phyloP scores from a whole-genome alignment of 352 stramenopile species.

The Phytophthora sp. region DNA sequence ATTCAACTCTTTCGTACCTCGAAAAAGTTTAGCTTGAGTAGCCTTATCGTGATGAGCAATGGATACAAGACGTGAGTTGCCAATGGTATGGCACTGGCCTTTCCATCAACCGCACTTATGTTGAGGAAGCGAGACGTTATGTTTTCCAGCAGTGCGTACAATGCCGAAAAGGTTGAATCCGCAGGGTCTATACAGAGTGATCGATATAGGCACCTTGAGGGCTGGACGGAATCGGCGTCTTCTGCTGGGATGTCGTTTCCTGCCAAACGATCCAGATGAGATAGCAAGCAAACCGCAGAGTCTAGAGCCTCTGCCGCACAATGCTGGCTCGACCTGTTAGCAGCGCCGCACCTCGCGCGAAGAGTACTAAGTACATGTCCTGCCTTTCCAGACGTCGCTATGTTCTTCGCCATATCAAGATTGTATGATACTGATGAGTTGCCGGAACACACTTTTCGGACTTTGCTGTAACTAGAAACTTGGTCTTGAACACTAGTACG shows the following conservation, averaged over 20 bases:
- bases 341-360: conserved; percentile 48
- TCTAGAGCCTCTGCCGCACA: conserved; percentile 60
- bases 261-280: conserved; percentile 80
- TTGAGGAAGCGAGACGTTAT: conserved; percentile 42
- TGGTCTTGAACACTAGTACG: conserved; percentile 37
- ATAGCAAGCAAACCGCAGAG: conserved; percentile 74
- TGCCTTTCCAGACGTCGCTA: conserved; percentile 64
- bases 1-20: conserved; percentile 56
- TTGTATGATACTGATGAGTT: conserved; percentile 50
- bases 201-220: conserved; percentile 78
- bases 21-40: conserved; percentile 90
- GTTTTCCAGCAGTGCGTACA: conserved; percentile 60
- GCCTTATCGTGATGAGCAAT: conserved; percentile 67
- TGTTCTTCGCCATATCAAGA: conserved; percentile 51
- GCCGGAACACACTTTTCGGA: conserved; percentile 41
- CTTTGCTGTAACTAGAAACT: conserved; percentile 22
- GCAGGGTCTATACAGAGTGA: conserved; percentile 85
- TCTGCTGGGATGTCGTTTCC: conserved; percentile 77
- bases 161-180: conserved; percentile 68
- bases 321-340: conserved; percentile 43
- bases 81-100: conserved; percentile 15
- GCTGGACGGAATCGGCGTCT: conserved; percentile 78
- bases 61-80: conserved; percentile 72
- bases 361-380: conserved; percentile 56
- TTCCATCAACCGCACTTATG: conserved; percentile 11